phyloP scores from a whole-genome alignment of 225 moss, liverwort and hornwort genomes.

The Rhytidiadelphus loreus region DNA sequence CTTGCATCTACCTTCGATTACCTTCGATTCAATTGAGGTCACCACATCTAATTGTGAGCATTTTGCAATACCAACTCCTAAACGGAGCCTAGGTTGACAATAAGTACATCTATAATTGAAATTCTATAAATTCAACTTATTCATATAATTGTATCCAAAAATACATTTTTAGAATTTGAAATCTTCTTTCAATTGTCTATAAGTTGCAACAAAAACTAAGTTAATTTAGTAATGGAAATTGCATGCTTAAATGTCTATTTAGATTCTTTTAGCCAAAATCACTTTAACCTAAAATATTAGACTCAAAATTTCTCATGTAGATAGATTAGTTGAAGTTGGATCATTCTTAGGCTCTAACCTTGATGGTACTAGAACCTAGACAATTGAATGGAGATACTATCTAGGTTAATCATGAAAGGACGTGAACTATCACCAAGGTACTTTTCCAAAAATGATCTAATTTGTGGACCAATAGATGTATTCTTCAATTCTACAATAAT shows the following conservation, averaged over 20 bases:
- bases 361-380: too few relatives aligned
- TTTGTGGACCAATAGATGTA: too few relatives aligned
- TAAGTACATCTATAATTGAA: background rate
- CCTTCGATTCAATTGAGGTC: background rate
- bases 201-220: background rate
- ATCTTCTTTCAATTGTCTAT: background rate
- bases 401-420: too few relatives aligned
- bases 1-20: background rate
- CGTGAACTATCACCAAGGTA: too few relatives aligned
- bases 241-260: background rate
- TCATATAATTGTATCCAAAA: background rate
- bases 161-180: background rate
- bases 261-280: background rate
- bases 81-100: background rate
- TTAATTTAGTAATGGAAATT: background rate
- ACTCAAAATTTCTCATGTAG: background rate
- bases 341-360: too few relatives aligned
- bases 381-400: too few relatives aligned
- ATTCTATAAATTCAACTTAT: background rate
- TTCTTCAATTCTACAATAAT: too few relatives aligned
- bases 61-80: background rate
- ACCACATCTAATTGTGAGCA: background rate
- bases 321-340: background rate
- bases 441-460: too few relatives aligned
- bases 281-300: background rate